A percentile compares a stretch with the other conserved stretches of the same genome.
Evolutionary conservation across 768 basidiomycete species (phyloP).

Genomic region (Gymnopilus junonius): DNA sequence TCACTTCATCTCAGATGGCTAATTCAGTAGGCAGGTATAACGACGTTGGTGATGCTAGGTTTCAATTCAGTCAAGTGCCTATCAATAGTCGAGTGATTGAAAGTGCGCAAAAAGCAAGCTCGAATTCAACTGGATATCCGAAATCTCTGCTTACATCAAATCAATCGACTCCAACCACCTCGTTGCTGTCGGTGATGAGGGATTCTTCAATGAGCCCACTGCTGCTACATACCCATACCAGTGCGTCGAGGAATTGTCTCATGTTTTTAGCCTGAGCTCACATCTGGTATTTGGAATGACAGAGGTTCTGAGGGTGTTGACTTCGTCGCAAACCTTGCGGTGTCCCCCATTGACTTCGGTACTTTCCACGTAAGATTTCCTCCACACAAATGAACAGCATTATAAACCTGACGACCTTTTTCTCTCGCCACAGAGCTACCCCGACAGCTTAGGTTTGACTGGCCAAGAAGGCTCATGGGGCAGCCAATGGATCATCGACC

Average conservation of each 20-base stretch:
- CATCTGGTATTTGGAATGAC: neutral
- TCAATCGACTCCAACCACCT: conserved; percentile 66
- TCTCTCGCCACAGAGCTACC: conserved; percentile 26
- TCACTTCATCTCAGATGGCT: too few species aligned
- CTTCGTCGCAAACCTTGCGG: conserved; percentile 62
- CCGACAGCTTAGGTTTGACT: conserved; percentile 53
- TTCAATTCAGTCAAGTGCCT: too few species aligned
- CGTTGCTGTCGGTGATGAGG: conserved; percentile 69
- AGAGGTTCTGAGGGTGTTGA: conserved; percentile 64
- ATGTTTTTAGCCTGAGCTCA: neutral
- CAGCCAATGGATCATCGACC: conserved; percentile 65
- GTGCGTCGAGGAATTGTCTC: conserved; percentile 34
- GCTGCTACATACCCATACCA: conserved; percentile 59
- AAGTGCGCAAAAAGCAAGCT: neutral
- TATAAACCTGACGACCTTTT: neutral
- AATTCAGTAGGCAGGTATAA: too few species aligned
- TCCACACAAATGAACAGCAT: neutral
- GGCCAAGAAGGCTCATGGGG: conserved; percentile 53
- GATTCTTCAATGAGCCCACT: conserved; percentile 59
- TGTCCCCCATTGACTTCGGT: conserved; percentile 64
- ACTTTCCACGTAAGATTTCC: conserved; percentile 59
- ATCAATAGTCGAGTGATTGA: too few species aligned
- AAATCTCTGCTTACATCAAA: conserved; percentile 66
- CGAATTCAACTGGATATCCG: conserved; percentile 45
- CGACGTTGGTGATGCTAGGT: too few species aligned